Evolutionary conservation across 441 rosid species (phyloP).

Genomic region (Francoa sonchifolia): DNA sequence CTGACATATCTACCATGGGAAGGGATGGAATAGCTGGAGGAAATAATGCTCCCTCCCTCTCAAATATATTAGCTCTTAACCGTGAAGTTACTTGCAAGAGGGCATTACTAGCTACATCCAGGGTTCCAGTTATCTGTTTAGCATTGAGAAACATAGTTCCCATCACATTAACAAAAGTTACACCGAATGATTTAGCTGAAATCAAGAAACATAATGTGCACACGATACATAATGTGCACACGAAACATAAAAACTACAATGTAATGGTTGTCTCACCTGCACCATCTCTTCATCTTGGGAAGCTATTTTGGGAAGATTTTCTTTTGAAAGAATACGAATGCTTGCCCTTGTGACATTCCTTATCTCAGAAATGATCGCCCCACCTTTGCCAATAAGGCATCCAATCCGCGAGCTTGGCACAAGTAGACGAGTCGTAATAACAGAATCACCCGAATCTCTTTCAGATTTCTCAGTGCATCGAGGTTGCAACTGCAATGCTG

Average conservation of each 20-base stretch:
- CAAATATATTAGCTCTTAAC: slow-evolving; percentile 80
- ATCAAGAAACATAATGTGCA: slow-evolving; percentile 10
- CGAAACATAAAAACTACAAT: neutral
- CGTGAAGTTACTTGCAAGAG: slow-evolving; percentile 64
- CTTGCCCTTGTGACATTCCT: slow-evolving; percentile 77
- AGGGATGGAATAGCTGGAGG: slow-evolving; percentile 80
- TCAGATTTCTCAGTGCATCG: slow-evolving; percentile 86
- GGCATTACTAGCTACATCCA: slow-evolving; percentile 93
- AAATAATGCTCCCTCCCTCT: slow-evolving; percentile 66
- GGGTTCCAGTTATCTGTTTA: slow-evolving; percentile 79
- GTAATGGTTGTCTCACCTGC: slow-evolving; percentile 37
- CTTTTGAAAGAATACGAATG: slow-evolving; percentile 83
- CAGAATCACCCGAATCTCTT: slow-evolving; percentile 77
- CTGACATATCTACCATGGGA: slow-evolving; percentile 50
- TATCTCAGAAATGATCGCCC: slow-evolving; percentile 82
- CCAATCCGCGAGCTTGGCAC: slow-evolving; percentile 92
- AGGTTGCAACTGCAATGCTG: slow-evolving; percentile 78
- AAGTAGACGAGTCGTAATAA: slow-evolving; percentile 81
- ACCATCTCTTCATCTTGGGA: slow-evolving; percentile 91
- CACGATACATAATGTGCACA: neutral
- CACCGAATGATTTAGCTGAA: neutral
- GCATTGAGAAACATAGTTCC: slow-evolving; percentile 5
- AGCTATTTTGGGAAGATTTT: slow-evolving; percentile 82
- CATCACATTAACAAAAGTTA: slow-evolving; percentile 7
- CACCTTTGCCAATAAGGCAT: slow-evolving; percentile 94